Evolutionary conservation across 208 protist genomes (phyloP), one percentile per base, ranked within the genome.

Genomic region (Hexamita inflata): DNA sequence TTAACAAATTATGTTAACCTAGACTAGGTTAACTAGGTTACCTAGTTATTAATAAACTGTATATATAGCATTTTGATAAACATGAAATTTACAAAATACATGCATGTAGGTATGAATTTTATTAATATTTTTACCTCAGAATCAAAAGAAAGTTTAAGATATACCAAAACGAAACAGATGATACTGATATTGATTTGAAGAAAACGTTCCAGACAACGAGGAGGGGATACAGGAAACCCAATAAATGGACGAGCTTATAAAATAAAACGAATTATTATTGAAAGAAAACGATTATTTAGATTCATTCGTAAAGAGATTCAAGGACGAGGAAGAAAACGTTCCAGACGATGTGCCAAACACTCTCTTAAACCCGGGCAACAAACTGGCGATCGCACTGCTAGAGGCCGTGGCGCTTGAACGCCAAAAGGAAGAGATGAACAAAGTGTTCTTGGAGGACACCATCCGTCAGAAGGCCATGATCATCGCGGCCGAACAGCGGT

Each of bases 281-380:
- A 70, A 70, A 34, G 64, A 70, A 49, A 70, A 70, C n/a, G 64
- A 70, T n/a, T 38, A 45, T 70, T n/a, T 70, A 32, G 9, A 9
- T n/a, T 13, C 64, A 30, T 70, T 70, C n/a, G 38, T 45, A 11
- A 34, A 70, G 64, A n/a, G 64, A n/a, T 38, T 45, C n/a, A n/a
- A 45, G 35, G 28, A 35, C n/a, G 24, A 42, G 4, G 19, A 9
- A 28, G 28, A 70, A 70, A 24, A 24, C 24, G 13, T 38, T 34
- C 30, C 30, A 24, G 60, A 66, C 34, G 53, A 58, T 58, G 34
- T 38, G 24, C 13, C 15, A 38, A 38, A 15, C 29, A 30, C 15
- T 30, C 15, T 30, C 34, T 30, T 66, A 15, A 66, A 13, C 60
- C 13, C 34, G 60, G 15, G 34, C 13, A 30, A 66, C 24, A 66